A percentile compares a stretch with the other conserved stretches of the same genome.
These are phyloP conservation scores for Diutina siamensis DNA, from an alignment of 1,139 yeast genomes.

Conservation along the genomic window DNA sequence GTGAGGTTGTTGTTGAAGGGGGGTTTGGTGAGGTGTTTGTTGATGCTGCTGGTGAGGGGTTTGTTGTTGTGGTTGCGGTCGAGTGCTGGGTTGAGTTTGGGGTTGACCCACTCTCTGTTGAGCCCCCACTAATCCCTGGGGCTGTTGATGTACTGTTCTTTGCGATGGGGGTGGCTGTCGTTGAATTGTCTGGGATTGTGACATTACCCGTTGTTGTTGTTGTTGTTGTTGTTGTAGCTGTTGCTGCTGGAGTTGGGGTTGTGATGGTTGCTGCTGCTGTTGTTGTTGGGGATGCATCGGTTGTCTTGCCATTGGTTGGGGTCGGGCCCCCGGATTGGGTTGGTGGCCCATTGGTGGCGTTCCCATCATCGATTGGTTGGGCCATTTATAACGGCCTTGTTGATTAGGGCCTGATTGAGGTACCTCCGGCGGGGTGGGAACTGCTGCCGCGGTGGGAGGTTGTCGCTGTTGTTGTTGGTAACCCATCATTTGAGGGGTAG, in stretches of 20 bases:
- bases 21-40: not conserved
- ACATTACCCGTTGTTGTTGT: not conserved
- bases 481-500: not conserved
- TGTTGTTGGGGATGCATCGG: not conserved
- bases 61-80: not conserved
- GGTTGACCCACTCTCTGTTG: not conserved
- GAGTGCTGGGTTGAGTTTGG: not conserved
- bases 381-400: constrained; percentile 2
- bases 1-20: not conserved
- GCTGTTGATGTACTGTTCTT: not conserved
- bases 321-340: not conserved
- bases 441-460: constrained; percentile 7
- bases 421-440: not conserved
- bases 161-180: not conserved
- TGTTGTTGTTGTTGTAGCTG: constrained; percentile 6
- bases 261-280: constrained; percentile 7
- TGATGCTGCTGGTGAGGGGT: not conserved
- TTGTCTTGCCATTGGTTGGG: not conserved
- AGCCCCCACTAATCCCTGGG: not conserved
- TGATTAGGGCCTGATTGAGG: too few relatives aligned
- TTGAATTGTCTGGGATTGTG: not conserved
- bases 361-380: not conserved
- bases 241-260: constrained; percentile 6
- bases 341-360: not conserved
- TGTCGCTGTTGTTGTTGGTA: constrained; percentile 6